These are phyloP conservation scores for Aspergillus tanneri DNA, from an alignment of 2,329 filamentous ascomycete genomes.

Conservation along the genomic window DNA sequence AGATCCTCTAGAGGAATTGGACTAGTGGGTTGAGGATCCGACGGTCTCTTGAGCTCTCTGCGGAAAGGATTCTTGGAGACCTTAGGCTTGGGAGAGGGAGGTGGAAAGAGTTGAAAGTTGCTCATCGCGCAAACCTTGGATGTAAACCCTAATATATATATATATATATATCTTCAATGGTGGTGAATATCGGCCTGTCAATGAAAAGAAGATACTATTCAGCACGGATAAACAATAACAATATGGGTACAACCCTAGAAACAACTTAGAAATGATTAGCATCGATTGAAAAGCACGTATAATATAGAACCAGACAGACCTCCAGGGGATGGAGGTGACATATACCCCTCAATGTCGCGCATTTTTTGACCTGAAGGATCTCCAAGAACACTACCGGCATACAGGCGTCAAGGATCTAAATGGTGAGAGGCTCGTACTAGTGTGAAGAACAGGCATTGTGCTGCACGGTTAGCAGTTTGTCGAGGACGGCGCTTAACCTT, in stretches of 20 bases:
- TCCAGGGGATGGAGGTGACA: constrained; percentile 6
- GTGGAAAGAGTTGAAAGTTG: constrained; percentile 44
- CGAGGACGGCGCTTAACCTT: constrained; percentile 31
- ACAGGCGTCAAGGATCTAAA: constrained; percentile 23
- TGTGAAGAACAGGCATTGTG: constrained; percentile 23
- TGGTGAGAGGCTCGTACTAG: constrained; percentile 21
- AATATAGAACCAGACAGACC: constrained; percentile 4
- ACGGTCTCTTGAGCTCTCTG: constrained; percentile 26
- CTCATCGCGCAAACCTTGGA: constrained; percentile 26
- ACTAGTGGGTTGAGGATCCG: constrained; percentile 22
- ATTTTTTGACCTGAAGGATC: constrained; percentile 9
- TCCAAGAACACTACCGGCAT: constrained; percentile 4
- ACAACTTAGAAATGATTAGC: no score
- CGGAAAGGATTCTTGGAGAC: constrained; percentile 37
- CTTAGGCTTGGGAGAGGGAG: constrained; percentile 32
- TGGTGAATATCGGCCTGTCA: no score
- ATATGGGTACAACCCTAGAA: no score
- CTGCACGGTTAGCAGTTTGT: constrained; percentile 15
- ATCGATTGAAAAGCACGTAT: neutral
- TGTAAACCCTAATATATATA: neutral
- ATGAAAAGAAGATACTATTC: neutral
- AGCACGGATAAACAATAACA: no score
- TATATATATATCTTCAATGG: no score
- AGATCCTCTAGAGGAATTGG: constrained; percentile 33
- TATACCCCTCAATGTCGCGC: constrained; percentile 9